These are phyloP conservation scores for Tolypocladium guangdongense DNA, from an alignment of 2,329 filamentous ascomycete genomes.

Conservation along the genomic window DNA sequence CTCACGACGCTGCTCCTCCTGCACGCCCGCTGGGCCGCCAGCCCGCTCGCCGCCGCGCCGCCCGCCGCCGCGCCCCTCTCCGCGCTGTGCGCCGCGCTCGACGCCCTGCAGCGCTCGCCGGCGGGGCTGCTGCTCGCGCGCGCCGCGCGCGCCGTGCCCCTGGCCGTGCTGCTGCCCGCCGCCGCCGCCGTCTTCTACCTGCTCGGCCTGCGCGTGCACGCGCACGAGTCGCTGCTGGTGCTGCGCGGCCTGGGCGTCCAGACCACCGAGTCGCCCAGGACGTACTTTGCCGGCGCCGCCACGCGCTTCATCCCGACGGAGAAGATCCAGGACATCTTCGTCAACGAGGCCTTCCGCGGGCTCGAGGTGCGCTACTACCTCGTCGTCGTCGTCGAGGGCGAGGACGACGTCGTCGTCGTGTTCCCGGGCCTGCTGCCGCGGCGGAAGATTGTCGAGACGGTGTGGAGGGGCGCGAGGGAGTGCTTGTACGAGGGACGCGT, in stretches of 20 bases:
- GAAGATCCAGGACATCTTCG: constrained; percentile 83
- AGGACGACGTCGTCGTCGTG: constrained; percentile 84
- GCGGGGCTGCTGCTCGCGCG: constrained; percentile 19
- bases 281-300: constrained; percentile 44
- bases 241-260: constrained; percentile 85
- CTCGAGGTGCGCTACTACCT: constrained; percentile 88
- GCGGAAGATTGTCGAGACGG: constrained; percentile 66
- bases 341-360: constrained; percentile 89
- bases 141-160: constrained; percentile 23
- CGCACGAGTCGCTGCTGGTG: constrained; percentile 77
- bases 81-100: constrained; percentile 15
- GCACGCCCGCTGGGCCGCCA: constrained; percentile 34
- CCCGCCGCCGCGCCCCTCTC: constrained; percentile 7
- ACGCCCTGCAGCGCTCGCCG: constrained; percentile 17
- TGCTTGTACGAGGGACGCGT: constrained; percentile 58
- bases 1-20: constrained; percentile 34
- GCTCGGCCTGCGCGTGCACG: constrained; percentile 34
- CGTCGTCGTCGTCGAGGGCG: constrained; percentile 79
- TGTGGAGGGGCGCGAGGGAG: constrained; percentile 76
- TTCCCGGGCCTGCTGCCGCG: constrained; percentile 74
- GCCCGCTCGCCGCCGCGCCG: constrained; percentile 14
- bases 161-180: constrained; percentile 27
- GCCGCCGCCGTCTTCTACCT: constrained; percentile 28
- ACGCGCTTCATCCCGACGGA: constrained; percentile 73
- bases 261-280: constrained; percentile 54